These are phyloP conservation scores for Closterium sp. DNA, from an alignment of 139 green algal species.

Conservation along the genomic window DNA sequence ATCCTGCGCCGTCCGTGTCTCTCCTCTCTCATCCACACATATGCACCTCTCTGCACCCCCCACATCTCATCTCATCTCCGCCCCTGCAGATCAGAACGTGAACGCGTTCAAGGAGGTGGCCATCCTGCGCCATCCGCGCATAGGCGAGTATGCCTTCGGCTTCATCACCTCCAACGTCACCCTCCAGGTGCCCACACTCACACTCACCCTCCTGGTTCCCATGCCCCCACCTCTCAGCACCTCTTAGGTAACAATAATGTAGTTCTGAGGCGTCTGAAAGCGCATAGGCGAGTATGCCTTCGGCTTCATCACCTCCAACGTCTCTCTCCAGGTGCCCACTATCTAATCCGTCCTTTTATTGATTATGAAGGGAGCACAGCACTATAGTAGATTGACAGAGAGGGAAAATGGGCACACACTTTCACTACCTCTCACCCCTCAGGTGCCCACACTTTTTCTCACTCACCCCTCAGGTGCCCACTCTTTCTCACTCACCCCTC, in stretches of 20 bases:
- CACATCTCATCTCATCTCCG: background rate
- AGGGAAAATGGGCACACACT: too few relatives aligned
- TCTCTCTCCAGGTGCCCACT: slow-evolving; percentile 68
- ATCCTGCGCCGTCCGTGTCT: slow-evolving; percentile 82
- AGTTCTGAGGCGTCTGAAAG: too few relatives aligned
- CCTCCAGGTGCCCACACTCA: slow-evolving; percentile 68
- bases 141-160: slow-evolving; percentile 85
- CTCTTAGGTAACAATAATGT: too few relatives aligned
- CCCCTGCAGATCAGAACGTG: too few relatives aligned
- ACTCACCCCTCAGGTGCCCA: background rate
- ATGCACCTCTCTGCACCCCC: background rate
- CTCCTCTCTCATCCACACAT: background rate
- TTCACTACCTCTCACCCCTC: background rate
- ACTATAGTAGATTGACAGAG: too few relatives aligned
- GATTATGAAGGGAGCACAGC: too few relatives aligned
- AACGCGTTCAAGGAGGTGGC: slow-evolving; percentile 88
- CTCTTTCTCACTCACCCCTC: too few relatives aligned
- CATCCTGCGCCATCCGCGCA: slow-evolving; percentile 80
- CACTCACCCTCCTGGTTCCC: too few relatives aligned
- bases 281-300: slow-evolving; percentile 85
- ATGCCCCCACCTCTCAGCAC: background rate
- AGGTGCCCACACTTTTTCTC: background rate
- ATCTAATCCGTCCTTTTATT: too few relatives aligned
- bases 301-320: slow-evolving; percentile 88
- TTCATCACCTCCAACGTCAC: slow-evolving; percentile 87